Evolutionary conservation across 129 eudicot species (phyloP).

Genomic region (Artemisia annua): DNA sequence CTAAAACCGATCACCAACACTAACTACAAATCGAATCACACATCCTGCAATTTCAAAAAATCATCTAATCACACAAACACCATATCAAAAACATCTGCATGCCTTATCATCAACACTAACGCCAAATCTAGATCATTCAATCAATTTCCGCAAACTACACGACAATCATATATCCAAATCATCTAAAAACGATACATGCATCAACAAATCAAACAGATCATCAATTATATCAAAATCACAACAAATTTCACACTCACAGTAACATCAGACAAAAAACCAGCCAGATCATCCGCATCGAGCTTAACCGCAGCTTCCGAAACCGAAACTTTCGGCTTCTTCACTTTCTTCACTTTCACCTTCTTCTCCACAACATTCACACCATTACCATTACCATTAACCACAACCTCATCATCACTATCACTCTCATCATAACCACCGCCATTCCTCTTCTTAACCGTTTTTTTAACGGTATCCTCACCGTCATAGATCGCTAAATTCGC

Average conservation of each 20-base stretch:
- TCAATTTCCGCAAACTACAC: too few species aligned
- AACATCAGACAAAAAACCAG: conserved; percentile 59
- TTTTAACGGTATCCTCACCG: conserved; percentile 22
- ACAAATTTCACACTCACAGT: conserved; percentile 45
- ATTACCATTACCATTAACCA: conserved; percentile 30
- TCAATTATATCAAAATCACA: not conserved
- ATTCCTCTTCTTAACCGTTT: conserved; percentile 33
- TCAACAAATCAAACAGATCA: not conserved
- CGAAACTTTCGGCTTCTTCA: conserved; percentile 77
- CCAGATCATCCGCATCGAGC: conserved; percentile 79
- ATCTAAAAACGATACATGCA: not conserved
- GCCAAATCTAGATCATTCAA: too few species aligned
- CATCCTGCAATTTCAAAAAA: too few species aligned
- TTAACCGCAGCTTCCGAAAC: conserved; percentile 82
- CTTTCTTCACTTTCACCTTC: conserved; percentile 74
- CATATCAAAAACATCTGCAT: not conserved
- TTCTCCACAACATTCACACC: conserved; percentile 34
- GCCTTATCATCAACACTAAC: not conserved
- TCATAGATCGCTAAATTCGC: conserved; percentile 37
- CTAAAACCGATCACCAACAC: too few species aligned
- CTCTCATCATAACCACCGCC: conserved; percentile 66
- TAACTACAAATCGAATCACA: too few species aligned
- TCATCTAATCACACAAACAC: not conserved
- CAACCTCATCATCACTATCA: conserved; percentile 40
- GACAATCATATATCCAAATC: too few species aligned